These are phyloP conservation scores for Pythium periplocum DNA, from an alignment of 352 stramenopile species.

Conservation along the genomic window DNA sequence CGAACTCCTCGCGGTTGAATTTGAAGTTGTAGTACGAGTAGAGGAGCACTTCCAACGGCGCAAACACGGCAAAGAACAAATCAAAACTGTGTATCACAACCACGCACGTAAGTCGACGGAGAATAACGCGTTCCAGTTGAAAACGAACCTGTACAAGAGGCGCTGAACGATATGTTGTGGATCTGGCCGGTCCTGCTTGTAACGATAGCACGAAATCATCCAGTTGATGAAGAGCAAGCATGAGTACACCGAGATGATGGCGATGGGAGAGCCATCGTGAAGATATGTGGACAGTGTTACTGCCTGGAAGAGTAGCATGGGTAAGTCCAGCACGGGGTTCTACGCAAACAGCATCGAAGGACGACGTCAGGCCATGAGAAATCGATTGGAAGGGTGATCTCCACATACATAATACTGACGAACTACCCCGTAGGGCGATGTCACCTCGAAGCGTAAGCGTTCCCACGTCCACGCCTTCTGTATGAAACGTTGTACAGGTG, in stretches of 20 bases:
- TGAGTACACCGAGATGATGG: slow-evolving; percentile 20
- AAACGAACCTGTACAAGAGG: slow-evolving; percentile 8
- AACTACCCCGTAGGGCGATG: no score
- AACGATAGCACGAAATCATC: slow-evolving; percentile 22
- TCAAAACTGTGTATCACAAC: slow-evolving; percentile 8
- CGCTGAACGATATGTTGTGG: slow-evolving; percentile 10
- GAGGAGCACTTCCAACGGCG: slow-evolving; percentile 15
- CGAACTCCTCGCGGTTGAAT: slow-evolving; percentile 17
- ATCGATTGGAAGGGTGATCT: no score
- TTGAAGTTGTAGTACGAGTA: slow-evolving; percentile 22
- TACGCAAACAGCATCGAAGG: slow-evolving; percentile 10
- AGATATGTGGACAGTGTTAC: slow-evolving; percentile 16
- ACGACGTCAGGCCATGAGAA: no score
- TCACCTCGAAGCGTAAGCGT: no score
- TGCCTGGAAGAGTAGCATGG: slow-evolving; percentile 21
- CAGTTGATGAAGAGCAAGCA: slow-evolving; percentile 18
- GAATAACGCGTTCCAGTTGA: no score
- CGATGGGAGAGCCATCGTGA: slow-evolving; percentile 18
- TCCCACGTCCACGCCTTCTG: no score
- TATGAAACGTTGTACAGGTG: no score
- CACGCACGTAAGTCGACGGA: no score
- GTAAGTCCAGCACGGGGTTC: slow-evolving; percentile 12
- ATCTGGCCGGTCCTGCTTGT: slow-evolving; percentile 11
- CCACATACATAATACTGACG: no score
- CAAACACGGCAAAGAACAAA: slow-evolving; percentile 29